Conservation (phyloP, 805 yeast genomes). For the Maudiozyma pseudohumilis region DNA sequence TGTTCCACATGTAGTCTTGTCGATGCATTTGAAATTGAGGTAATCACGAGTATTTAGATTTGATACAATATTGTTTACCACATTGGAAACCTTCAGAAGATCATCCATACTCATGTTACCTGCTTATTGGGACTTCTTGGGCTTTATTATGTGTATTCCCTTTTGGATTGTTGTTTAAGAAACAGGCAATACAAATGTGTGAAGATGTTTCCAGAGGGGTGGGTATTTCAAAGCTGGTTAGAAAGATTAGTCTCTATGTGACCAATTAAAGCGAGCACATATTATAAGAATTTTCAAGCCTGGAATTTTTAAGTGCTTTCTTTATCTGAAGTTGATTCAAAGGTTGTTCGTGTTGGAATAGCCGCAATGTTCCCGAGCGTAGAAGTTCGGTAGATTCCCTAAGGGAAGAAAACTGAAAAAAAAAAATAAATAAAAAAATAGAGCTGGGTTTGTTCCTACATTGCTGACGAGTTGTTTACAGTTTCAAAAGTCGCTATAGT, state of each 20-base stretch:
- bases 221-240: no score
- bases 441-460: no score
- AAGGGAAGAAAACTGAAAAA: no score
- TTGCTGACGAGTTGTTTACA: background rate
- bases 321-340: no score
- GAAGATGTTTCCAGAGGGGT: no score
- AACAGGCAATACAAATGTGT: no score
- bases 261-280: background rate
- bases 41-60: constrained; percentile 20
- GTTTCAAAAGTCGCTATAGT: background rate
- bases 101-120: constrained; percentile 14
- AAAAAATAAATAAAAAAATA: background rate
- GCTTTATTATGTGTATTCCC: background rate
- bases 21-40: constrained; percentile 16
- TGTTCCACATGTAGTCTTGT: constrained; percentile 13
- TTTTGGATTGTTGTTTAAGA: background rate
- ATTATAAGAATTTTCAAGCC: no score
- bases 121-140: background rate
- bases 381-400: no score
- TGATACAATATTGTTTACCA: constrained; percentile 18
- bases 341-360: no score
- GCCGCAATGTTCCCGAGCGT: no score
- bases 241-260: no score
- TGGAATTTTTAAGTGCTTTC: no score
- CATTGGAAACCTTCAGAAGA: constrained; percentile 17